phyloP scores from a whole-genome alignment of 257 asterid genomes.

The Solanum boliviense region DNA sequence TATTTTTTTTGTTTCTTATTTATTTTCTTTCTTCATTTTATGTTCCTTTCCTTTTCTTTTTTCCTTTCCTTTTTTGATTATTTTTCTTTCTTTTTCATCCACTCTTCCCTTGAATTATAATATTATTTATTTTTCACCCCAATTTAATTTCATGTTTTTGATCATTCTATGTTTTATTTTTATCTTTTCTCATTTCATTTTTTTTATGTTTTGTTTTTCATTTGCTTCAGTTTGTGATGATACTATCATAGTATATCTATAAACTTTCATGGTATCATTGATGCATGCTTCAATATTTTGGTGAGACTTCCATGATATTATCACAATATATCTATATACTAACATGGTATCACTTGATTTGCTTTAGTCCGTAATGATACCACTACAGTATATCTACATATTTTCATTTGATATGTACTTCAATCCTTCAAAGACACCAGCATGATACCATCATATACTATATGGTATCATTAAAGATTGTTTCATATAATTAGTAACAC shows the following conservation, averaged over 20 bases:
- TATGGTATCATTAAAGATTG: not conserved
- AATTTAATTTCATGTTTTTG: not conserved
- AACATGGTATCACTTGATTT: not conserved
- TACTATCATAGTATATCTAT: not conserved
- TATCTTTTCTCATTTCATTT: not conserved
- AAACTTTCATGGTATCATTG: not conserved
- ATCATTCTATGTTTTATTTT: not conserved
- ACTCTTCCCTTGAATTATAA: not conserved
- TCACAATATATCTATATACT: too few species aligned
- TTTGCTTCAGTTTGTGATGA: too few species aligned
- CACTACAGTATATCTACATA: too few species aligned
- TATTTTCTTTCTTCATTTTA: not conserved
- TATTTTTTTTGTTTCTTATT: too few species aligned
- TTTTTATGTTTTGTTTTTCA: too few species aligned
- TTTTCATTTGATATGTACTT: not conserved
- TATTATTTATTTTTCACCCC: not conserved
- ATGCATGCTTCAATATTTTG: not conserved
- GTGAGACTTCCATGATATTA: not conserved
- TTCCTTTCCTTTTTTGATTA: too few species aligned
- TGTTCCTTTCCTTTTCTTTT: not conserved
- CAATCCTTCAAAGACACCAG: not conserved
- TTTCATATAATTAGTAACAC: not conserved
- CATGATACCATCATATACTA: not conserved
- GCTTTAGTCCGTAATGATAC: not conserved
- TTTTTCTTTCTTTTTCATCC: not conserved